A percentile compares a stretch with the other conserved stretches of the same genome.
Conservation (phyloP, 2,329 filamentous ascomycete genomes). For the Aspergillus quadricinctus region DNA sequence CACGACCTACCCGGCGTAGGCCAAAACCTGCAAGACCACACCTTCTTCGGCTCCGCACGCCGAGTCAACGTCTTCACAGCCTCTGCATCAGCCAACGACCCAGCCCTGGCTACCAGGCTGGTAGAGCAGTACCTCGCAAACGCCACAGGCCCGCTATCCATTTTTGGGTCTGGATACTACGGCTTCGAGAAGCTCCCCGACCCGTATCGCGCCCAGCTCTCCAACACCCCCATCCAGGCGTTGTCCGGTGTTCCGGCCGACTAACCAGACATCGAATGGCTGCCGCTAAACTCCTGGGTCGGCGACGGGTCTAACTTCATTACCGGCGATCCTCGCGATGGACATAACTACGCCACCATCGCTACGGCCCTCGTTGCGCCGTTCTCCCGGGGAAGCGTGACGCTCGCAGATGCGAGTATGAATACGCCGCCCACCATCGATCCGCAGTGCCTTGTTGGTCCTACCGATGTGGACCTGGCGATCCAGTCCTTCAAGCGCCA, state of each 20-base stretch:
- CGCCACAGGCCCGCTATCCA: slow-evolving; percentile 21
- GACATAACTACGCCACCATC: slow-evolving; percentile 13
- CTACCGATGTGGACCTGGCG: slow-evolving; percentile 40
- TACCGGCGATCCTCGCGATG: slow-evolving; percentile 20
- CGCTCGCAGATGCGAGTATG: slow-evolving; percentile 12
- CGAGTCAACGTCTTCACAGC: slow-evolving; percentile 33
- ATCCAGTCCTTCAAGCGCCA: slow-evolving; percentile 40
- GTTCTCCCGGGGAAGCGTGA: slow-evolving; percentile 13
- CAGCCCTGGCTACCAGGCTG: slow-evolving; percentile 14
- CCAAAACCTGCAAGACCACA: slow-evolving; percentile 44
- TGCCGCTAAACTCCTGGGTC: slow-evolving; percentile 13
- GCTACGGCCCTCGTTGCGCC: slow-evolving; percentile 8
- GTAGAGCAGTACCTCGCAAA: slow-evolving; percentile 21
- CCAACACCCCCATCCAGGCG: slow-evolving; percentile 3
- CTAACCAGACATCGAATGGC: slow-evolving; percentile 32
- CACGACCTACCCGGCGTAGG: slow-evolving; percentile 20
- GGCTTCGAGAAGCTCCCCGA: slow-evolving; percentile 28
- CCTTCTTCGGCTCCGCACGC: slow-evolving; percentile 29
- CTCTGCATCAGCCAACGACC: slow-evolving; percentile 18
- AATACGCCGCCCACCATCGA: slow-evolving; percentile 12
- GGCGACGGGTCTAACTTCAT: slow-evolving; percentile 13
- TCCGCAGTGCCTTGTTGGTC: slow-evolving; percentile 11
- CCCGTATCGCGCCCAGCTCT: slow-evolving; percentile 16
- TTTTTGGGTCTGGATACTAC: slow-evolving; percentile 20
- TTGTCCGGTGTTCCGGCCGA: slow-evolving; percentile 23